A percentile compares a stretch with the other conserved stretches of the same genome.
These are phyloP conservation scores for Fusarium staphyleae DNA, from an alignment of 2,329 filamentous ascomycete species.

Conservation along the genomic window DNA sequence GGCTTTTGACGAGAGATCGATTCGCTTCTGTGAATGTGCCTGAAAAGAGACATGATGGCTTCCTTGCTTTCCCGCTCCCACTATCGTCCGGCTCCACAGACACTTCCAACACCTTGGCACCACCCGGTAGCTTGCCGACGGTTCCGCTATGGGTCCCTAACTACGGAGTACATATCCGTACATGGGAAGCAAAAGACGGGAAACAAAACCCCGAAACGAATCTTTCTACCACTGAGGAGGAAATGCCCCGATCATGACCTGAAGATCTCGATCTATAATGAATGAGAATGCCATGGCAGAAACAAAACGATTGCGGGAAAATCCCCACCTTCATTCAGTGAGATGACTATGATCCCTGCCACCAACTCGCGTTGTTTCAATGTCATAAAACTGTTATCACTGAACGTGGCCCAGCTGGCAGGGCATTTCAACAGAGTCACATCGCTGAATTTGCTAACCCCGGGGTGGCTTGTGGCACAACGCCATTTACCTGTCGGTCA, in stretches of 20 bases:
- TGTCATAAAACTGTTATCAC: neutral
- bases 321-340: conserved; percentile 6
- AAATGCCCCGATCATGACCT: conserved; percentile 1
- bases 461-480: conserved; percentile 20
- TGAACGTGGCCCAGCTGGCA: neutral
- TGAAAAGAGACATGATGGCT: conserved; percentile 24
- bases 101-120: conserved; percentile 31
- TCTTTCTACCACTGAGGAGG: conserved; percentile 1
- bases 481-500: conserved; percentile 22
- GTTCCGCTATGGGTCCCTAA: conserved; percentile 36
- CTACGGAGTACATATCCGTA: no score
- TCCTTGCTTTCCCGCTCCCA: conserved; percentile 29
- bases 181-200: conserved; percentile 3
- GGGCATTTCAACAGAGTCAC: conserved; percentile 5
- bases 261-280: conserved; percentile 33
- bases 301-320: conserved; percentile 11
- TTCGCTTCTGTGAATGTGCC: conserved; percentile 20
- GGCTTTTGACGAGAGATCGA: neutral
- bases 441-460: conserved; percentile 28
- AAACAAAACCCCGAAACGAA: neutral
- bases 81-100: conserved; percentile 22
- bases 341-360: conserved; percentile 20
- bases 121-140: conserved; percentile 27
- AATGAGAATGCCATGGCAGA: conserved; percentile 8
- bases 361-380: no score